Base-by-base conservation (phyloP, 2,329 filamentous ascomycete species). In the Hirsutella rhossiliensis region DNA sequence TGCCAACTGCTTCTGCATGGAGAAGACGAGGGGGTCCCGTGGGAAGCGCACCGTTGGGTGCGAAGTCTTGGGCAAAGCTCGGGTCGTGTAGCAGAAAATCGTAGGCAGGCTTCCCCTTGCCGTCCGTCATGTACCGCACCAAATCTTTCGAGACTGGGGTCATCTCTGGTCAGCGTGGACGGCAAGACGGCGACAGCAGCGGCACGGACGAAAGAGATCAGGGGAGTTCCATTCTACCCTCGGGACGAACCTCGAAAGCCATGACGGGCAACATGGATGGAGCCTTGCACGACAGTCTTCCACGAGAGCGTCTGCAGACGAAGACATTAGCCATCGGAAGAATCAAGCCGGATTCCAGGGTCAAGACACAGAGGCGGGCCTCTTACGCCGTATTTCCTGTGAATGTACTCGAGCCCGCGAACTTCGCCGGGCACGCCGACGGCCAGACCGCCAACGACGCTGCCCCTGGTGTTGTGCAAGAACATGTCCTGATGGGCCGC, bases 401-500 rank as follows among this genome's bases (percentile, higher is more conserved):
- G 89, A 3, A 94, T 71, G 56, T 87, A 76, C 57, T 87, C 82
- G 32, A 96, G 66, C 0, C 90, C 90, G 18, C 81, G 76, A 11
- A 96, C 60, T 63, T 90, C 84, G 4, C 84, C 78, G 0, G 84
- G 85, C 0, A 89, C 75, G 37, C 71, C 84, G 28, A 76, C 76
- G 2, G 85, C 82, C 29, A 94, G 64, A 0, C 87, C 88, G 3
- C 86, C 84, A 27, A 68, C 69, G 1, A 90, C 67, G 44, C 85
- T 88, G 2, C 74, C 78, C 2, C 71, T 62, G 1, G 73, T 68
- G 50, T 92, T 82, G 44, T 79, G 78, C 46, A 76, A 72, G 61
- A 83, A 97, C 90, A 97, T 97, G 55, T 94, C 78, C 61, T 88
- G 72, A 50, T 73, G 80, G 0, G 88, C 85, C 0, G 86, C 84